A percentile compares a stretch with the other conserved stretches of the same genome.
These are phyloP conservation scores for Aspergillus terreus DNA, from an alignment of 2,329 filamentous ascomycete species.

Conservation along the genomic window DNA sequence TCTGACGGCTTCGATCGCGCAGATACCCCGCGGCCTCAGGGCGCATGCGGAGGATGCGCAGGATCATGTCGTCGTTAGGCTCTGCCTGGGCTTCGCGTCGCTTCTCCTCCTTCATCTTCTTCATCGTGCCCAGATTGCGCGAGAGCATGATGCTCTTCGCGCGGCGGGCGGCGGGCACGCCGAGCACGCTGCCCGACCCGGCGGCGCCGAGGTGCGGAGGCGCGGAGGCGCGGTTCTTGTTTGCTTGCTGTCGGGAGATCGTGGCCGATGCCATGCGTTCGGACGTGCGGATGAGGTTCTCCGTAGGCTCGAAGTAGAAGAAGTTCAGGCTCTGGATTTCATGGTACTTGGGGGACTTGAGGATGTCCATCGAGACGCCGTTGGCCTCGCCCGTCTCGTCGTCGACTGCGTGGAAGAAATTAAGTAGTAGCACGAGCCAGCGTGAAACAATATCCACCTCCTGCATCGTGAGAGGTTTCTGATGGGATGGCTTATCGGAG, in stretches of 20 bases:
- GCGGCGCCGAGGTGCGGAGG: constrained; percentile 51
- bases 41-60: constrained; percentile 90
- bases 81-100: constrained; percentile 93
- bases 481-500: constrained; percentile 87
- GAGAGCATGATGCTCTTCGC: constrained; percentile 82
- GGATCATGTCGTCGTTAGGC: constrained; percentile 95
- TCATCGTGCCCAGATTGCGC: constrained; percentile 93
- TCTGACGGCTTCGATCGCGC: constrained; percentile 85
- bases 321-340: constrained; percentile 95
- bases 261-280: constrained; percentile 92
- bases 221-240: constrained; percentile 65
- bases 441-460: constrained; percentile 94
- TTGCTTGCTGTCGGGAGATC: constrained; percentile 68
- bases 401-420: constrained; percentile 92
- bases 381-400: constrained; percentile 77
- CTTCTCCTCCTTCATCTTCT: constrained; percentile 92
- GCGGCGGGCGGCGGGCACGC: constrained; percentile 46
- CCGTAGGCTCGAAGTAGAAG: constrained; percentile 94
- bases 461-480: constrained; percentile 76
- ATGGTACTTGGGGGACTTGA: constrained; percentile 97
- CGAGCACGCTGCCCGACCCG: constrained; percentile 45
- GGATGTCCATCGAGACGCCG: constrained; percentile 82
- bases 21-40: constrained; percentile 85
- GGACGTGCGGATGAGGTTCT: constrained; percentile 88
- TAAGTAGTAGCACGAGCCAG: constrained; percentile 86